Evolutionary conservation across 495 filamentous ascomycete genomes (phyloP).

Genomic region (Penicillium bialowiezense): DNA sequence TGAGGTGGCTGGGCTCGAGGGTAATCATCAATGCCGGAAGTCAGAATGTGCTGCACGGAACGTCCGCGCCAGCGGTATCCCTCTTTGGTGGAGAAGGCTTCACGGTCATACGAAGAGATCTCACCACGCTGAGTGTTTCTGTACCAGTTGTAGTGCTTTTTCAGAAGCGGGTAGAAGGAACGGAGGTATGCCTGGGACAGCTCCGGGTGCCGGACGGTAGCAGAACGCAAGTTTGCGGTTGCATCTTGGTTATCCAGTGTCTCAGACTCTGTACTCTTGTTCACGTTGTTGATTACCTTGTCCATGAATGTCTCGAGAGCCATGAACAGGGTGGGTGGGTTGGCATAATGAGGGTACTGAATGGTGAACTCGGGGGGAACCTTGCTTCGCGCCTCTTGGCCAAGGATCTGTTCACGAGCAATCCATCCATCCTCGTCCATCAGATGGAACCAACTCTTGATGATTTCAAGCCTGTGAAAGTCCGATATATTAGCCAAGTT

Average conservation of each 20-base stretch:
- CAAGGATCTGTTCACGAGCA: slow-evolving; percentile 92
- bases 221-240: slow-evolving; percentile 44
- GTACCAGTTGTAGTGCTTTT: slow-evolving; percentile 92
- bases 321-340: slow-evolving; percentile 95
- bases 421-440: slow-evolving; percentile 99
- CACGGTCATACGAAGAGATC: slow-evolving; percentile 84
- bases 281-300: slow-evolving; percentile 54
- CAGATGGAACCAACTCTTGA: slow-evolving; percentile 92
- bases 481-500: slow-evolving; percentile 8
- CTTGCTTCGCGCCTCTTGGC: slow-evolving; percentile 91
- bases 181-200: slow-evolving; percentile 71
- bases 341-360: slow-evolving; percentile 97
- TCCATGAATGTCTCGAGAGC: slow-evolving; percentile 79
- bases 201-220: slow-evolving; percentile 63
- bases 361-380: slow-evolving; percentile 93
- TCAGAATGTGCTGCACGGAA: slow-evolving; percentile 78
- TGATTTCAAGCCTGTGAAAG: slow-evolving; percentile 66
- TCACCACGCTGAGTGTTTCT: slow-evolving; percentile 87
- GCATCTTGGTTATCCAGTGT: slow-evolving; percentile 21
- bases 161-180: slow-evolving; percentile 86
- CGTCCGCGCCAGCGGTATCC: slow-evolving; percentile 96
- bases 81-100: slow-evolving; percentile 81
- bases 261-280: slow-evolving; percentile 25
- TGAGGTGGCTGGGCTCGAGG: slow-evolving; percentile 94
- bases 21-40: slow-evolving; percentile 94